Conservation (phyloP, 441 rosid species). For the Pelargonium myrrhifolium region DNA sequence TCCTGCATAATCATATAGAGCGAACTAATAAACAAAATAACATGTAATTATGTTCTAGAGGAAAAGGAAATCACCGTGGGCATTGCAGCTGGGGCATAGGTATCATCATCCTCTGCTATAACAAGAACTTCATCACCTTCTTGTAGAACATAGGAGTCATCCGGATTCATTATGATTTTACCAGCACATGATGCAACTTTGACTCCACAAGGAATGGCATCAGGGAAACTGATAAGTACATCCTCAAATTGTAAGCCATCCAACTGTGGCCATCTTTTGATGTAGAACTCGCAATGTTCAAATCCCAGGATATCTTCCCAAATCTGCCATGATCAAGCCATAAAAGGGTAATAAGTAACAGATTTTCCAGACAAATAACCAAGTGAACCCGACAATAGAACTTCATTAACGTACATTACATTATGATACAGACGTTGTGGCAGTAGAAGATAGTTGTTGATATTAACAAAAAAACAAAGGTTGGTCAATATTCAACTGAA, state of each 20-base stretch:
- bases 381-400: not conserved
- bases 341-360: not conserved
- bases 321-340: conserved; percentile 37
- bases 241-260: conserved; percentile 63
- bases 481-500: not conserved
- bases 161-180: conserved; percentile 63
- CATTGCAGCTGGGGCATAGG: conserved; percentile 51
- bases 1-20: not conserved
- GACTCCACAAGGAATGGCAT: conserved; percentile 74
- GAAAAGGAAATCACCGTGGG: conserved; percentile 57
- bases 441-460: no score
- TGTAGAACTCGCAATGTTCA: conserved; percentile 71
- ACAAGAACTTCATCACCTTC: conserved; percentile 76
- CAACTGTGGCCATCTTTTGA: conserved; percentile 60
- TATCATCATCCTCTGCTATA: conserved; percentile 76
- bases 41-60: conserved; percentile 15
- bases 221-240: conserved; percentile 64
- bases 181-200: conserved; percentile 69
- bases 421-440: no score
- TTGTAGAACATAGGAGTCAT: conserved; percentile 53
- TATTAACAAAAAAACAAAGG: no score
- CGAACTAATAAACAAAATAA: conserved; percentile 6
- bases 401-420: no score
- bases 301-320: conserved; percentile 82
- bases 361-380: not conserved